Evolutionary conservation across 2,329 filamentous ascomycete species (phyloP), one percentile per base, ranked within the genome.

Genomic region (Exophiala phaeomuriformis): DNA sequence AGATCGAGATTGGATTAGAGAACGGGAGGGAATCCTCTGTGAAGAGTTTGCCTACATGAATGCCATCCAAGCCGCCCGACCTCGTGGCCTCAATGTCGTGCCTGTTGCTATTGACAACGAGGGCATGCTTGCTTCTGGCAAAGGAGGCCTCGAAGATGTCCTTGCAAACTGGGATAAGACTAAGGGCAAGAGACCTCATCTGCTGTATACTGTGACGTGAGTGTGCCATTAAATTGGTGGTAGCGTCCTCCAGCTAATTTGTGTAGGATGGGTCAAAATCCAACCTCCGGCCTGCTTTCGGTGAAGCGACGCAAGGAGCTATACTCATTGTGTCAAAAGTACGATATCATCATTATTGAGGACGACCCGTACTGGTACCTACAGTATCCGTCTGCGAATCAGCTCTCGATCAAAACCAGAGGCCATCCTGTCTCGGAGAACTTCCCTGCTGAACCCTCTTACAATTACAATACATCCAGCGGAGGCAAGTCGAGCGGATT

Each of bases 351-450:
- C 64, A 95, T 96, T 60, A 73, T 94, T 57, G 91, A 97, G 69
- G 91, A 97, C 64, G 90, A 96, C 58, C 91, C 91, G 4, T 96
- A 96, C 73, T 96, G 89, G 88, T 91, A 93, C 68, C 77, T 97
- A 5, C 91, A 96, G 68, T 96, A 82, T 69, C 88, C 89, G 0
- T 86, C 86, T 0, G 84, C 86, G 0, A 79, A 74, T 33, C 61
- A 72, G 5, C 66, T 73, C 49, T 64, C 70, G 27, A 60, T 65
- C 4, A 61, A 64, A 36, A 61, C 55, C 41, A 64, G 66, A 8
- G 64, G 65, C 12, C 51, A 61, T 6, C 50, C 57, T 35, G 35
- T 69, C 64, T 43, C 63, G 62, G 50, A 67, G 67, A 44, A 63
- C 53, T 56, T 63, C 54, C 65, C 71, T 64, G 64, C 67, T 56